Evolutionary conservation across 257 asterid genomes (phyloP).

Genomic region (Asclepias syriaca): DNA sequence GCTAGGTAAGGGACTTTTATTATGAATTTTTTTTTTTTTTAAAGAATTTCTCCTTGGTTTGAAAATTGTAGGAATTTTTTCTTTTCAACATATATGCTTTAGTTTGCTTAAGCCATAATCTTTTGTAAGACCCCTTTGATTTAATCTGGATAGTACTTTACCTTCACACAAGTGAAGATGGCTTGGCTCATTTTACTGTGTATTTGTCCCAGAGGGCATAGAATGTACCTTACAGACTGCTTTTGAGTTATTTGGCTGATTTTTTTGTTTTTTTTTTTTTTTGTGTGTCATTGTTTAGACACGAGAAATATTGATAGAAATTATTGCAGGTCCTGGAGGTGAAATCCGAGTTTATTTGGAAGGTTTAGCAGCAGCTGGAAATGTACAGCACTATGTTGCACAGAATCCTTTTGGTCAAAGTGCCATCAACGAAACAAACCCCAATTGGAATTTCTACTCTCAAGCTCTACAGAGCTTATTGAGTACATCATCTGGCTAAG

Average conservation of each 20-base stretch:
- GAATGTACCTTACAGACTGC: not conserved
- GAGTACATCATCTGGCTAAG: conserved; percentile 13
- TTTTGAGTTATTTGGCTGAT: not conserved
- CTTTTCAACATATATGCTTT: not conserved
- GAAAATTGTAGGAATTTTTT: not conserved
- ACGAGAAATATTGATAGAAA: not conserved
- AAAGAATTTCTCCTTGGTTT: not conserved
- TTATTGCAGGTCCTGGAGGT: conserved; percentile 55
- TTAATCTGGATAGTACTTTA: not conserved
- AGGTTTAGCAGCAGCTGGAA: conserved; percentile 42
- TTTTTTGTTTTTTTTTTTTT: too few species aligned
- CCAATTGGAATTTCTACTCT: conserved; percentile 62
- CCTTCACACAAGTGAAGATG: not conserved
- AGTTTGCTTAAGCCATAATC: not conserved
- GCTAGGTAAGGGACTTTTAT: conserved; percentile 39
- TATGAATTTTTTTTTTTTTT: not conserved
- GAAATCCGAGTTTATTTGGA: conserved; percentile 70
- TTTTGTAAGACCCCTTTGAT: not conserved
- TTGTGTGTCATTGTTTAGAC: not conserved
- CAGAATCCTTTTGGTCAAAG: conserved; percentile 75
- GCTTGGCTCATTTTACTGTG: not conserved
- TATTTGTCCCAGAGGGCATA: not conserved
- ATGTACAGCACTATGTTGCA: conserved; percentile 49
- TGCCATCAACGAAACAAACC: conserved; percentile 49
- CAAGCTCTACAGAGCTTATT: conserved; percentile 39